Evolutionary conservation across 352 stramenopile genomes (phyloP).

Genomic region (Phytopythium montanum): DNA sequence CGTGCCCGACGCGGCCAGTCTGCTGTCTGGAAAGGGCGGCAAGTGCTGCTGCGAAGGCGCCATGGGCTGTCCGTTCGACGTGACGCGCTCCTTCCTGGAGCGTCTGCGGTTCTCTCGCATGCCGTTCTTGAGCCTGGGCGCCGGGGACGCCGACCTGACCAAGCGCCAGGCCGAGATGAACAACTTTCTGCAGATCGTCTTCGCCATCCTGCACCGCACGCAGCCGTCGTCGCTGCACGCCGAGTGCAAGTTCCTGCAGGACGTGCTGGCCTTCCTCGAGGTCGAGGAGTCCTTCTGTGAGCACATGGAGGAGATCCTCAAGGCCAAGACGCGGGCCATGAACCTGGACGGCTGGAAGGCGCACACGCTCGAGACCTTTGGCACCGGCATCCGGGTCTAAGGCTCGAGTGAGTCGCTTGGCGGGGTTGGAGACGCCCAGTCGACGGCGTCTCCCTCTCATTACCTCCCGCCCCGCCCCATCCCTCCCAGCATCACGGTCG

Average conservation of each 20-base stretch:
- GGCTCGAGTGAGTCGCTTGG: neutral
- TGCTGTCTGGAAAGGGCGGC: conserved; percentile 30
- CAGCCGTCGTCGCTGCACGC: conserved; percentile 57
- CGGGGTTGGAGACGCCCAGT: neutral
- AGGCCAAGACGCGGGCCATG: conserved; percentile 61
- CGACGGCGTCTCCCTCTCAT: neutral
- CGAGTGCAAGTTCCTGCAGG: conserved; percentile 77
- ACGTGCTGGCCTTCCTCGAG: conserved; percentile 77
- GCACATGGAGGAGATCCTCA: conserved; percentile 63
- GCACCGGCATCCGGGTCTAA: conserved; percentile 65
- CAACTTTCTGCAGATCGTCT: conserved; percentile 81
- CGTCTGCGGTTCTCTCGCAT: conserved; percentile 72
- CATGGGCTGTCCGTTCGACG: conserved; percentile 65
- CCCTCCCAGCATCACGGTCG: conserved; percentile 22
- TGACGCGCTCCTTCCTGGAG: conserved; percentile 67
- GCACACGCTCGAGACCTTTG: conserved; percentile 71
- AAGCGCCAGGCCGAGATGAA: conserved; percentile 78
- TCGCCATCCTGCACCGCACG: conserved; percentile 77
- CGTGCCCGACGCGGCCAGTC: conserved; percentile 29
- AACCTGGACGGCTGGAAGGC: conserved; percentile 77
- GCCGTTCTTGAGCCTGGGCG: conserved; percentile 56
- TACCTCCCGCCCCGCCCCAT: neutral
- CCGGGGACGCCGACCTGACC: conserved; percentile 38
- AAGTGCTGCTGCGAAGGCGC: conserved; percentile 58
- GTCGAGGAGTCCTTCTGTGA: conserved; percentile 71